A percentile compares a stretch with the other conserved stretches of the same genome.
phyloP scores from a whole-genome alignment of 352 stramenopile genomes.

The Phytophthora melonis region DNA sequence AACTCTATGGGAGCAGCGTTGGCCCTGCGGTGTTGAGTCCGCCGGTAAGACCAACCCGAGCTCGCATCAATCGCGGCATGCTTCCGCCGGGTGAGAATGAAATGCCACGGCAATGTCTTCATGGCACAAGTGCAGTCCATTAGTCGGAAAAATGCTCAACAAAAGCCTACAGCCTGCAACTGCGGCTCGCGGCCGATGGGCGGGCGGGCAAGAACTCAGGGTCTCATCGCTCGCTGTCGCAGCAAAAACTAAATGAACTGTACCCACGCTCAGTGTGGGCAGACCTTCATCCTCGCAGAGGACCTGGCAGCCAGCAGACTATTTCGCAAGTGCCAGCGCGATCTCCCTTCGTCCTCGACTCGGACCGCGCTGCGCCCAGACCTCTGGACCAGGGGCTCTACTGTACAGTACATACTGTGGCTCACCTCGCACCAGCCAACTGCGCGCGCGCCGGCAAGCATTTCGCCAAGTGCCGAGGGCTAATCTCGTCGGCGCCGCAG shows the following conservation, averaged over 20 bases:
- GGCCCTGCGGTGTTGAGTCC: background rate
- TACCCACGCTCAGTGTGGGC: no score
- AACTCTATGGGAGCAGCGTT: no score
- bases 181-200: background rate
- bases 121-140: no score
- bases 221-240: background rate
- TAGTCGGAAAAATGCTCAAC: background rate
- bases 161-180: background rate
- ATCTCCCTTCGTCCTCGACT: background rate
- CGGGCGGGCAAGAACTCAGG: background rate
- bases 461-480: conserved; percentile 2
- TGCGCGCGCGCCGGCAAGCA: background rate
- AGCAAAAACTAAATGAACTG: background rate
- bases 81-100: background rate
- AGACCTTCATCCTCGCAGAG: no score
- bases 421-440: no score
- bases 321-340: conserved; percentile 5
- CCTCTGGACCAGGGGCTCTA: no score
- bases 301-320: background rate
- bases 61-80: conserved; percentile 1
- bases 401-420: no score
- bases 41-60: background rate
- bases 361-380: no score
- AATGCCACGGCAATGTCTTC: no score
- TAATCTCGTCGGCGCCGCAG: conserved; percentile 6